These are phyloP conservation scores for Balakata baccata DNA, from an alignment of 345 rosid species.

Conservation along the genomic window DNA sequence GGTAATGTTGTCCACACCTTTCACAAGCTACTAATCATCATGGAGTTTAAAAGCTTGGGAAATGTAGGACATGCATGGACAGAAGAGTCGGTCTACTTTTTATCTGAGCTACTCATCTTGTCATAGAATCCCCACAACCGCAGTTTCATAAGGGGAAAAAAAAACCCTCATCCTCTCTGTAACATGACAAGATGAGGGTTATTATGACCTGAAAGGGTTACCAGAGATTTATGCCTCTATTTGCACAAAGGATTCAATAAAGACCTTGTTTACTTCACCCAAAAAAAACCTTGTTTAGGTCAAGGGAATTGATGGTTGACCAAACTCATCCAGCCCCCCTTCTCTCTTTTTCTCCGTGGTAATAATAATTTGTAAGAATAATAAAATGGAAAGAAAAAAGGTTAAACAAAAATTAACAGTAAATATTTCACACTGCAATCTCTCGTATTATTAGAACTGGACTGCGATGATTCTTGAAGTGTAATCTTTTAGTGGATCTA, in stretches of 20 bases:
- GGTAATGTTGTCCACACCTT: constrained; percentile 38
- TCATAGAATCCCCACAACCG: constrained; percentile 14
- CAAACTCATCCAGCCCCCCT: background rate
- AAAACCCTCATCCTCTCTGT: constrained; percentile 13
- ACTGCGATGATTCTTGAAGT: no score
- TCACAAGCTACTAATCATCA: constrained; percentile 26
- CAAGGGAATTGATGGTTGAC: constrained; percentile 9
- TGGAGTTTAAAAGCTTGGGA: constrained; percentile 19
- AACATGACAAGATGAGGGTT: constrained; percentile 32
- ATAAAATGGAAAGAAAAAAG: background rate
- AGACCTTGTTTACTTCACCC: constrained; percentile 29
- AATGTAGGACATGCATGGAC: constrained; percentile 21
- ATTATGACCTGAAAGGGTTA: constrained; percentile 31
- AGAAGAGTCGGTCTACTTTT: constrained; percentile 24
- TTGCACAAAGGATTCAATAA: constrained; percentile 31
- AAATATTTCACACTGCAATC: constrained; percentile 9
- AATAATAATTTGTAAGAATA: background rate
- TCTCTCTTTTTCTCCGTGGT: background rate
- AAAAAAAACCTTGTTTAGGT: constrained; percentile 25
- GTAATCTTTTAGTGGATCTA: no score
- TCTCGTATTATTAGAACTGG: background rate
- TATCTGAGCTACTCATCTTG: constrained; percentile 10
- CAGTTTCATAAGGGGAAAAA: background rate
- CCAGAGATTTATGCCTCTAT: constrained; percentile 32
- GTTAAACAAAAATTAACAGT: background rate